Evolutionary conservation across 306 rosid genomes (phyloP), one percentile per base, ranked within the genome.

Genomic region (Quercus variabilis): DNA sequence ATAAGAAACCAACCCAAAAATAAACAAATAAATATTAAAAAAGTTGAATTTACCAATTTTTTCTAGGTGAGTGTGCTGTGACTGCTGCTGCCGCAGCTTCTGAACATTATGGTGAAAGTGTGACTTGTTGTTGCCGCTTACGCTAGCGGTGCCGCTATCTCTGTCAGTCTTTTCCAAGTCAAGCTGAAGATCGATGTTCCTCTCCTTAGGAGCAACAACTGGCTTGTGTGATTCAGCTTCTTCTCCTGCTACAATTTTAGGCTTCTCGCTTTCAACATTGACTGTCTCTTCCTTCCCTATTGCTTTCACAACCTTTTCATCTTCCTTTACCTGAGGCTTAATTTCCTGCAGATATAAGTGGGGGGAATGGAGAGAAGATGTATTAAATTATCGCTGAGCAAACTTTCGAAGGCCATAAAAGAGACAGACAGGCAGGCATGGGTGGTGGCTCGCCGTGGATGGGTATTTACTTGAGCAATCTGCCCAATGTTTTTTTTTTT

Each of bases 151-250:
- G 72, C 80, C 86, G 69, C 77, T 71, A 71, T 92, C 97, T 74
- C 80, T 84, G 23, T 91, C 94, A 60, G 85, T 7, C 85, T 89
- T 93, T 81, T 90, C 99, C 89, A 93, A 85, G 46, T 96, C 94
- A 81, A 91, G 79, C 71, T 87, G 93, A 46, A 90, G 81, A 74
- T 85, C 96, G 67, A 85, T 85, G 31, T 78, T 89, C 78, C 90
- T 88, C 74, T 92, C 96, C 75, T 86, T 90, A 31, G 70, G 84
- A 69, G 28, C 70, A 77, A 9, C 71, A 62, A 67, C 33, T 6
- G 79, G 78, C 77, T 83, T 93, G 30, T 82, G 88, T 4, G 87
- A 55, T 64, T 93, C 91, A 52, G 74, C 65, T 80, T 91, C 99
- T 35, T 79, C 97, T 28, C 78, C 71, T 0, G 73, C 71, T 6